A percentile compares a stretch with the other conserved stretches of the same genome.
These are phyloP conservation scores for Cylindrodendrum hubeiense DNA, from an alignment of 2,329 filamentous ascomycete genomes.

Conservation along the genomic window DNA sequence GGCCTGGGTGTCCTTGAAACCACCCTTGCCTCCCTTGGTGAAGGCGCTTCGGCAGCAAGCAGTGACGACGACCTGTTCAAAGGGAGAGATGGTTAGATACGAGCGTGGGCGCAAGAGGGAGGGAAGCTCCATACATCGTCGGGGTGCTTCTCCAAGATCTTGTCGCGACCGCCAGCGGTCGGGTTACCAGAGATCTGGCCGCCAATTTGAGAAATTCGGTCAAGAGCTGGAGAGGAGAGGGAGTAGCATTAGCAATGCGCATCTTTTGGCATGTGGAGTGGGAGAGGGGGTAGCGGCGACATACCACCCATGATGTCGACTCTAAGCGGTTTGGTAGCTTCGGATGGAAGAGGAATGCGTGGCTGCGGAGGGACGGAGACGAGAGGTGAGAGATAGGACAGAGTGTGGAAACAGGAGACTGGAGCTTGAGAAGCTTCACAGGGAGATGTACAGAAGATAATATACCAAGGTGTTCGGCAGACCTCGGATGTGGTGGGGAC, in stretches of 20 bases:
- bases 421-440: slow-evolving; percentile 1
- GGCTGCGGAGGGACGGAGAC: background rate
- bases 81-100: slow-evolving; percentile 39
- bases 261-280: background rate
- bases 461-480: slow-evolving; percentile 37
- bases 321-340: background rate
- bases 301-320: slow-evolving; percentile 53
- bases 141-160: slow-evolving; percentile 73
- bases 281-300: slow-evolving; percentile 30
- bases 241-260: slow-evolving; percentile 20
- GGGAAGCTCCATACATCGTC: slow-evolving; percentile 67
- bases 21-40: slow-evolving; percentile 92
- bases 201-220: slow-evolving; percentile 71
- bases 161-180: slow-evolving; percentile 63
- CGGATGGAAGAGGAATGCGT: background rate
- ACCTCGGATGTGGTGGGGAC: slow-evolving; percentile 44
- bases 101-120: background rate
- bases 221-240: slow-evolving; percentile 59
- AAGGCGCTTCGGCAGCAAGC: slow-evolving; percentile 91
- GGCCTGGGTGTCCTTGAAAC: slow-evolving; percentile 93
- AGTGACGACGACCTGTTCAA: slow-evolving; percentile 85
- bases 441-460: slow-evolving; percentile 24
- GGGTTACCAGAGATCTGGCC: slow-evolving; percentile 74
- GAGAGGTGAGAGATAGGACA: background rate
- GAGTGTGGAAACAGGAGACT: slow-evolving; percentile 6